Evolutionary conservation across 768 basidiomycete genomes (phyloP), one percentile per base, ranked within the genome.

Genomic region (Rhodotorula paludigena): DNA sequence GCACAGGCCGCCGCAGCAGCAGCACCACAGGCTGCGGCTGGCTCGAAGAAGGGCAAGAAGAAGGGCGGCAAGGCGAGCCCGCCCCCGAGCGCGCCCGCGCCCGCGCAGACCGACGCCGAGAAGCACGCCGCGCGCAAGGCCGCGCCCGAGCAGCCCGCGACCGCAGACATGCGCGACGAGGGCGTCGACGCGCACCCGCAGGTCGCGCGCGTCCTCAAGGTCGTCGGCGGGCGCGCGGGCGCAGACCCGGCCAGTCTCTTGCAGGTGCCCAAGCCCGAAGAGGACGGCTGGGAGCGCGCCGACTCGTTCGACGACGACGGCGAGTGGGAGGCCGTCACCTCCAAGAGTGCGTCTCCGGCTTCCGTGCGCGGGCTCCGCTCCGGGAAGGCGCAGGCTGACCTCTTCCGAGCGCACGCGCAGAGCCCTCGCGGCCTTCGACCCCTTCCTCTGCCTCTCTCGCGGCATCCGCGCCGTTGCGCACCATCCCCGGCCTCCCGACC

Each of bases 271-370:
- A 56, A 47, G 38, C 30, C 42, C 51, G 52, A 23, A 28, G 60
- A 59, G 2, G 57, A 57, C 36, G 63, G 42, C 18, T 65, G 69
- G 69, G 69, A 70, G 45, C 32, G 47, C 35, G 39, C 64, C 25
- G 64, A 63, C 47, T 28, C 48, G 56, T 64, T 67, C 32, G 66
- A 69, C 20, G 63, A 69, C 15, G 63, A 65, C 36, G 69, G 69
- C 18, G 60, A 48, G 20, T 66, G 69, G 69, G 65, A 66, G 30
- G n/a, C 47, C 2, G 69, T 65, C 44, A 35, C 39, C 18, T 48
- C 60, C 25, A 71, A 71, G 61, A 67, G 69, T 66, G 41, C 32
- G 63, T 51, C n/a, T n/a, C 20, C 41, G 30, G 45, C 16, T 57
- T 28, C 48, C 36, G 32, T 41, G 2, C n/a, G 2, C 25, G 39